Evolutionary conservation across 2,329 filamentous ascomycete species (phyloP).

Genomic region (Endoconidiophora polonica): DNA sequence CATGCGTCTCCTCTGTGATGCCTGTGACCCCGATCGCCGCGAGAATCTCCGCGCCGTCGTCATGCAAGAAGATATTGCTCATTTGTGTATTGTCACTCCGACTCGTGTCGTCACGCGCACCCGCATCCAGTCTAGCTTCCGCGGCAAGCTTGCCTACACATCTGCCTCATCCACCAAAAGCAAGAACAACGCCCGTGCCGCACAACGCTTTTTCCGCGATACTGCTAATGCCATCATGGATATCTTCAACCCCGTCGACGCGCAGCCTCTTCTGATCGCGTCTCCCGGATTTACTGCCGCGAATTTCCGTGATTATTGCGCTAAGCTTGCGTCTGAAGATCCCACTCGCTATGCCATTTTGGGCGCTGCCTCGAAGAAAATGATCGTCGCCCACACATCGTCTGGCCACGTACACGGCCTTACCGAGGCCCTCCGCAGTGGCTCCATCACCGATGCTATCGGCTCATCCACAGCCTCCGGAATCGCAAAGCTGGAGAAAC

Average conservation of each 20-base stretch:
- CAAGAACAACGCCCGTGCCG: slow-evolving; percentile 23
- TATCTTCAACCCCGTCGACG: slow-evolving; percentile 61
- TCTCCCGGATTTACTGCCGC: slow-evolving; percentile 76
- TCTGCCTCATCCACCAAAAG: slow-evolving; percentile 29
- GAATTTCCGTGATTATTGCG: slow-evolving; percentile 61
- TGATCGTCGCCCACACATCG: slow-evolving; percentile 65
- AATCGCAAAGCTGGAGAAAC: slow-evolving; percentile 59
- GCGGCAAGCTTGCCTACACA: slow-evolving; percentile 33
- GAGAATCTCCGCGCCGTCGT: slow-evolving; percentile 80
- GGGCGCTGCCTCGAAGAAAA: slow-evolving; percentile 40
- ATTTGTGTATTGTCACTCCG: slow-evolving; percentile 69
- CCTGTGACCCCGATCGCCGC: slow-evolving; percentile 59
- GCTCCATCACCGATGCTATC: slow-evolving; percentile 60
- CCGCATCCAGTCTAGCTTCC: slow-evolving; percentile 42
- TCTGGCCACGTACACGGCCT: slow-evolving; percentile 77
- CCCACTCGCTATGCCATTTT: slow-evolving; percentile 46
- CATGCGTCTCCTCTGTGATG: slow-evolving; percentile 58
- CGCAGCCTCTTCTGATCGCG: slow-evolving; percentile 64
- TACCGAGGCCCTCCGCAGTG: slow-evolving; percentile 70
- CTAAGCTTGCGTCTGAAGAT: slow-evolving; percentile 25
- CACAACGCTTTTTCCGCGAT: slow-evolving; percentile 4
- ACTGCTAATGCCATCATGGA: slow-evolving; percentile 44
- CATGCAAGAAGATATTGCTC: slow-evolving; percentile 77
- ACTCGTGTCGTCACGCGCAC: slow-evolving; percentile 63
- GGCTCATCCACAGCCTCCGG: slow-evolving; percentile 70